Conservation (phyloP, 306 rosid species). For the Acacia confusa region DNA sequence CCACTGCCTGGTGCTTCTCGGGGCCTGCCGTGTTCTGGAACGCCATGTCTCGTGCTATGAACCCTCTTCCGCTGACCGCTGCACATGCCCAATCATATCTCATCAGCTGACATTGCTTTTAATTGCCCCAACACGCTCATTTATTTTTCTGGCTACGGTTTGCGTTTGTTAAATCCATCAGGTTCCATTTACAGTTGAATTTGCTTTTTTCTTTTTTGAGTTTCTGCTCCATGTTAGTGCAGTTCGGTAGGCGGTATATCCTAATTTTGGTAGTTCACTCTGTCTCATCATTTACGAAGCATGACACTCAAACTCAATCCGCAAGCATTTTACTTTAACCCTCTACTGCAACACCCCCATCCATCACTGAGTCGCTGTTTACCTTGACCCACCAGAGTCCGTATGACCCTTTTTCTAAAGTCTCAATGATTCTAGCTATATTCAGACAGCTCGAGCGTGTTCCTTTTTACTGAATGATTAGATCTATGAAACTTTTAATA, state of each 20-base stretch:
- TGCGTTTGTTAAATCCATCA: not conserved
- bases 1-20: slow-evolving; percentile 62
- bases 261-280: not conserved
- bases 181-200: not conserved
- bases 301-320: not conserved
- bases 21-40: slow-evolving; percentile 75
- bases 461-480: not conserved
- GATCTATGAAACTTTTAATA: not conserved
- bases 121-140: slow-evolving; percentile 34
- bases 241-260: not conserved
- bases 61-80: slow-evolving; percentile 73
- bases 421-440: not conserved
- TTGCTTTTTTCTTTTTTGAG: not conserved
- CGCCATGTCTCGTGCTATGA: slow-evolving; percentile 64
- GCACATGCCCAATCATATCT: not conserved
- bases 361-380: not conserved
- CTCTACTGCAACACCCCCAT: not conserved
- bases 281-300: not conserved
- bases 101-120: not conserved
- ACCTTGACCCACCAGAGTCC: not conserved
- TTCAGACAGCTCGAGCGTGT: not conserved
- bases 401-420: not conserved
- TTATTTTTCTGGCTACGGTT: not conserved
- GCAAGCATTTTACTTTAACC: not conserved
- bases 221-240: not conserved